phyloP scores from a whole-genome alignment of 1,284 basidiomycete genomes.

The Malassezia dermatis region DNA sequence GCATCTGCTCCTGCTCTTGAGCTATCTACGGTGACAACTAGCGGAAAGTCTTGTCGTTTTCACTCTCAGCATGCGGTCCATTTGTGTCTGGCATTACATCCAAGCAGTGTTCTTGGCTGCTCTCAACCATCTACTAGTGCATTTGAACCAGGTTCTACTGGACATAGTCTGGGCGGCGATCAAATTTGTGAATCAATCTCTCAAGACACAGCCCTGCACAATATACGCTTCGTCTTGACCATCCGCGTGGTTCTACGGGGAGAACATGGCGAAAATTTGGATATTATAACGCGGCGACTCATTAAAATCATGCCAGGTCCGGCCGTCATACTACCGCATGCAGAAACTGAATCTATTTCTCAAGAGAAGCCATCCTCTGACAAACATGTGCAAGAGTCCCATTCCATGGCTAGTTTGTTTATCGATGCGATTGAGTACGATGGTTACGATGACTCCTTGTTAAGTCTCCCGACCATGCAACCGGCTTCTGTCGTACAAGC shows the following conservation, averaged over 20 bases:
- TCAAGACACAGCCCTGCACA: constrained; percentile 41
- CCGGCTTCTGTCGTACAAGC: neutral
- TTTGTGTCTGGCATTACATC: constrained; percentile 34
- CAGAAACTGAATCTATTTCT: neutral
- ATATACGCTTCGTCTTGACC: constrained; percentile 36
- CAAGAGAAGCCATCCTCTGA: neutral
- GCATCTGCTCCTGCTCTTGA: neutral
- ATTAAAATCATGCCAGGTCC: constrained; percentile 38
- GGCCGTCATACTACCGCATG: constrained; percentile 17
- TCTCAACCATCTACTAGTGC: neutral
- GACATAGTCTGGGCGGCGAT: constrained; percentile 33
- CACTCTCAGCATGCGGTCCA: constrained; percentile 30
- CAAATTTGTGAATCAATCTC: constrained; percentile 42
- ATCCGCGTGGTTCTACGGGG: constrained; percentile 31
- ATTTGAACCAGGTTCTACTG: constrained; percentile 35
- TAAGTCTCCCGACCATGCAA: neutral
- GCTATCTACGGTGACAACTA: constrained; percentile 17
- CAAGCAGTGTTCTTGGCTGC: constrained; percentile 6
- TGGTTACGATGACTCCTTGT: constrained; percentile 29
- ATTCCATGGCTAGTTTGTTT: constrained; percentile 16
- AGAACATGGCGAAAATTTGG: constrained; percentile 23
- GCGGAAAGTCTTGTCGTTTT: constrained; percentile 43
- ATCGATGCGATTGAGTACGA: constrained; percentile 31
- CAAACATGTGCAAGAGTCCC: neutral
- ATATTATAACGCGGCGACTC: constrained; percentile 24